Percentiles rank a stretch among this genome's conserved stretches.
Evolutionary conservation across 2,329 filamentous ascomycete species (phyloP).

Genomic region (Periconia sp.): DNA sequence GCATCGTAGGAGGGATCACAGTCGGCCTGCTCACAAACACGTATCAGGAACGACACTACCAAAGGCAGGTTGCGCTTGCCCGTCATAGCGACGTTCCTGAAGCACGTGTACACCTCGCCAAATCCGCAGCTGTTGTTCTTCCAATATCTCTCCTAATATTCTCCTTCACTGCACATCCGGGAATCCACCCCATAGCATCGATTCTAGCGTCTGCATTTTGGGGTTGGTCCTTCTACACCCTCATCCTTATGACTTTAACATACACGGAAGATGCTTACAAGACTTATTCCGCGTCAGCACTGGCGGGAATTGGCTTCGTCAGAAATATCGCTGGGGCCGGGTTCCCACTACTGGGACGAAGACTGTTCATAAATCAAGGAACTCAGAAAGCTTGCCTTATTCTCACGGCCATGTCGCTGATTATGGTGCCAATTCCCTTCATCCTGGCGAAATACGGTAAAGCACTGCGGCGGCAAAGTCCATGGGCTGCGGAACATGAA

Average conservation of each 20-base stretch:
- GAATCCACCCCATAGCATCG: constrained; percentile 49
- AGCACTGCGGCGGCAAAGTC: constrained; percentile 43
- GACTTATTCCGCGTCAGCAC: constrained; percentile 49
- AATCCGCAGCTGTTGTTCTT: constrained; percentile 48
- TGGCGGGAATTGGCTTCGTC: constrained; percentile 49
- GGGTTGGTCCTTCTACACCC: constrained; percentile 58
- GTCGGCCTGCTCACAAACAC: constrained; percentile 53
- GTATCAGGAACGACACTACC: constrained; percentile 54
- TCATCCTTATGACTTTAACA: constrained; percentile 58
- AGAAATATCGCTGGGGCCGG: constrained; percentile 46
- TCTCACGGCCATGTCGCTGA: constrained; percentile 33
- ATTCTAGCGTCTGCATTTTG: constrained; percentile 58
- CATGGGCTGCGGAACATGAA: constrained; percentile 47
- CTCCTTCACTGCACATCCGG: constrained; percentile 39
- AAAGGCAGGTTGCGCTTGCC: constrained; percentile 38
- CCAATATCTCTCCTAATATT: constrained; percentile 44
- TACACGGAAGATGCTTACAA: constrained; percentile 59
- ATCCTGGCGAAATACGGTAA: constrained; percentile 42
- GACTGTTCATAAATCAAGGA: constrained; percentile 36
- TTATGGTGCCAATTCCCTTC: constrained; percentile 41
- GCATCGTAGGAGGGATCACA: constrained; percentile 50
- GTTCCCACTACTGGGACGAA: constrained; percentile 40
- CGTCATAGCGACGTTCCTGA: constrained; percentile 49
- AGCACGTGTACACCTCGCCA: constrained; percentile 49
- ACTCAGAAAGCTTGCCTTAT: constrained; percentile 39